Percentiles rank a stretch among this genome's conserved stretches.
These are phyloP conservation scores for Plasmopara viticola DNA, from an alignment of 352 stramenopile genomes.

Conservation along the genomic window DNA sequence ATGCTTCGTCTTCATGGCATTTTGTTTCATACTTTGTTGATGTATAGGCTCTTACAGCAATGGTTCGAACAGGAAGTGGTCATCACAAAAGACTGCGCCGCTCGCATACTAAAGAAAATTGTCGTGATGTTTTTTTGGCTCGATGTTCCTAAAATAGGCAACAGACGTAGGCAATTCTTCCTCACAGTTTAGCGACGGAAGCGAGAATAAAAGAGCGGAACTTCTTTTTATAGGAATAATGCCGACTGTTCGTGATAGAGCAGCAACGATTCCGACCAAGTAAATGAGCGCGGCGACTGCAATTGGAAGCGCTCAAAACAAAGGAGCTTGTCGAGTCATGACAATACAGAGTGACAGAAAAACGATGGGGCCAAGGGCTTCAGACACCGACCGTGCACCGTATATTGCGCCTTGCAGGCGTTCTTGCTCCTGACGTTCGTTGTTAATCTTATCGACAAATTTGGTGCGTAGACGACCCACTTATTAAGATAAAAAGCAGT, in stretches of 20 bases:
- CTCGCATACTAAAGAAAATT: slow-evolving; percentile 20
- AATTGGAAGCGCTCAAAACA: slow-evolving; percentile 51
- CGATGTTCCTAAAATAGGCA: no score
- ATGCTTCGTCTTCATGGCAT: no score
- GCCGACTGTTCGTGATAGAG: slow-evolving; percentile 29
- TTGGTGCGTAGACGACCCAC: slow-evolving; percentile 49
- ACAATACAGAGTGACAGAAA: slow-evolving; percentile 56
- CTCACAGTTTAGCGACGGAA: no score
- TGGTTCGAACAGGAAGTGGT: no score
- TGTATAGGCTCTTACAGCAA: no score
- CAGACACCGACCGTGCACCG: slow-evolving; percentile 55
- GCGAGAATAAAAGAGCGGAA: no score
- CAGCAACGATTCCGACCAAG: slow-evolving; percentile 38
- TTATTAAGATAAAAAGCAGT: slow-evolving; percentile 55
- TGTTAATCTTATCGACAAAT: slow-evolving; percentile 16
- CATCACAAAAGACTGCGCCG: no score
- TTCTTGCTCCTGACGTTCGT: slow-evolving; percentile 56
- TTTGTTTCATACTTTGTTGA: no score
- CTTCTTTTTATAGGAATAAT: no score
- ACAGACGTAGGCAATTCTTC: no score
- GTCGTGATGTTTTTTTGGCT: no score
- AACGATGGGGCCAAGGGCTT: slow-evolving; percentile 52
- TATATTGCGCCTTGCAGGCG: slow-evolving; percentile 71
- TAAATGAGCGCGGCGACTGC: slow-evolving; percentile 49
- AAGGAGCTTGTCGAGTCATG: slow-evolving; percentile 38